Evolutionary conservation across 345 rosid genomes (phyloP), one percentile per base, ranked within the genome.

Genomic region (Laguncularia racemosa): DNA sequence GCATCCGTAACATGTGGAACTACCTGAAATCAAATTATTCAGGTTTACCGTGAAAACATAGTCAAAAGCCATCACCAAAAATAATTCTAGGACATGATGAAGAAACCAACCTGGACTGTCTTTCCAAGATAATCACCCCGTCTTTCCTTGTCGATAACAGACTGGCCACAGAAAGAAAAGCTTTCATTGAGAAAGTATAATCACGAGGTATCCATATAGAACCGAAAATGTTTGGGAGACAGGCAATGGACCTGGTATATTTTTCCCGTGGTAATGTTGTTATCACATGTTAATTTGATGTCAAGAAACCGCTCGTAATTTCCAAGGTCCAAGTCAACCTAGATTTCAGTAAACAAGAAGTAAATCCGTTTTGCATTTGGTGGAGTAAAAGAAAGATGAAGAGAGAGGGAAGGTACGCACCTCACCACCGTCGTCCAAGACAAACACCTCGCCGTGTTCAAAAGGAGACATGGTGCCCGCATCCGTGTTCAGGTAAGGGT

Each of bases 271-370:
- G 99, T 95, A 52, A 95, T 83, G 71, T 95, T 95, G 63, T 95
- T 84, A 55, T 95, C 95, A 9, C 95, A 64, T 45, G 96, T 95
- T 67, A 95, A 71, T 75, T 82, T 85, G 50, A 90, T 73, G 51
- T 88, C 87, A 63, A 95, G 76, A 58, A 95, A 95, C 53, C 99
- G 83, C 79, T 95, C 99, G 21, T 95, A 95, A 76, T 95, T 95
- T 26, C 99, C 99, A 44, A 95, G 97, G 79, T 95, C 99, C 68
- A 95, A 81, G 74, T 95, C 99, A 76, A 88, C 99, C 99, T 95
- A 33, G 7, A 33, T 6, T 33, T 33, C 6, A 5, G 40, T 33
- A 9, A 33, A 33, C 40, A 6, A 4, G 7, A 33, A 33, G 9
- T 33, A 33, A 33, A 33, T 10, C 40, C 11, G 40, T 33, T 33